Evolutionary conservation across 2,329 filamentous ascomycete genomes (phyloP).

Genomic region (Aspergillus pseudoterreus): DNA sequence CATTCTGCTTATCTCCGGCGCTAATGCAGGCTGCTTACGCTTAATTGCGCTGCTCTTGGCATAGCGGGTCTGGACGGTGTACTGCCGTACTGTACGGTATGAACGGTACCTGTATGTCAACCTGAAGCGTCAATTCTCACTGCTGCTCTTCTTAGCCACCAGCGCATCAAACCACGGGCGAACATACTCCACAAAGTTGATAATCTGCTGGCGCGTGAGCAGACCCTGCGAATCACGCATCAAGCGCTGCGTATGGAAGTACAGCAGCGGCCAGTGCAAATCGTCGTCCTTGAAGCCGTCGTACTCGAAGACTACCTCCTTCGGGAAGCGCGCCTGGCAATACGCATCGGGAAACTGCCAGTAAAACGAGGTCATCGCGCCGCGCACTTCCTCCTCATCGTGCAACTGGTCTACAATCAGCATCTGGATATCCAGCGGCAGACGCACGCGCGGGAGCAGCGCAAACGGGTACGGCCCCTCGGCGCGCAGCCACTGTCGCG

Average conservation of each 20-base stretch:
- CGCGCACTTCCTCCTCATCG: neutral
- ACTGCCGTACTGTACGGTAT: too few relatives aligned
- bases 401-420: neutral
- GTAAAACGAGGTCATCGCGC: neutral
- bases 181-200: neutral
- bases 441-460: neutral
- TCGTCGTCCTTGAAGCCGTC: neutral
- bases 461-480: neutral
- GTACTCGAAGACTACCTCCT: neutral
- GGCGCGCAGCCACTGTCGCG: neutral
- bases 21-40: conserved; percentile 16
- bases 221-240: neutral
- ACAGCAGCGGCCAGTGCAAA: neutral
- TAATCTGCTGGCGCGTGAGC: neutral
- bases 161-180: neutral
- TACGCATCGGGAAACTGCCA: neutral
- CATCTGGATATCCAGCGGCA: neutral
- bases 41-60: too few relatives aligned
- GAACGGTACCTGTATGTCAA: too few relatives aligned
- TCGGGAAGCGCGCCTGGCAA: neutral
- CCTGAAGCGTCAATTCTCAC: too few relatives aligned
- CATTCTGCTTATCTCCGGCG: conserved; percentile 4
- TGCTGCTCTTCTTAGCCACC: too few relatives aligned
- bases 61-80: too few relatives aligned
- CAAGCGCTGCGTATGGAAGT: neutral